phyloP scores from a whole-genome alignment of 129 eudicot species.

The Centrapalus pauciflorus region DNA sequence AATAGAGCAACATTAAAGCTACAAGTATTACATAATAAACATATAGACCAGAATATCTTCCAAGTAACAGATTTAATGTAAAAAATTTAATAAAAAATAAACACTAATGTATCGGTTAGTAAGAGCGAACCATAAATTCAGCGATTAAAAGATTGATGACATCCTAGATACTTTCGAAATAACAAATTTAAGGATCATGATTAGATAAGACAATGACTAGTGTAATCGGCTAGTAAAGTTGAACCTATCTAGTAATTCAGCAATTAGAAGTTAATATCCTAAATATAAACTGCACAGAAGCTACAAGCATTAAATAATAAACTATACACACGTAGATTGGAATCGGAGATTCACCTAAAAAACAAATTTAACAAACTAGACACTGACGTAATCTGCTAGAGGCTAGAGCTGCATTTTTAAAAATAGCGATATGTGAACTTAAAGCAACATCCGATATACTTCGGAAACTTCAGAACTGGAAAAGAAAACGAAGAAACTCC shows the following conservation, averaged over 20 bases:
- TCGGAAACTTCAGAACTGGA: neutral
- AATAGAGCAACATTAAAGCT: neutral
- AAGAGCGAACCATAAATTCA: neutral
- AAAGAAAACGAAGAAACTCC: neutral
- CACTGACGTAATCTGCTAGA: conserved; percentile 1
- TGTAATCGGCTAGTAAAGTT: no score
- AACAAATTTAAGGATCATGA: neutral
- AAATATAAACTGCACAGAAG: no score
- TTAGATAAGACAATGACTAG: no score
- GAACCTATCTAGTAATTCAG: no score
- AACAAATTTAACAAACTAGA: neutral
- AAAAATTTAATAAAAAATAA: no score
- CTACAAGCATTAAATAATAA: no score
- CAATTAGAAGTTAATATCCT: no score
- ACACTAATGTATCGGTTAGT: neutral
- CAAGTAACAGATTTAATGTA: neutral
- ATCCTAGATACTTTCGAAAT: conserved; percentile 8
- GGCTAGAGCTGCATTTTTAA: conserved; percentile 12
- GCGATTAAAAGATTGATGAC: neutral
- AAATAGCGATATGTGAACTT: neutral
- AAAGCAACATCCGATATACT: conserved; percentile 7
- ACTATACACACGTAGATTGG: no score
- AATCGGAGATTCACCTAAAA: no score
- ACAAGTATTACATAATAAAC: no score
- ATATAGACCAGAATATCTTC: neutral